Evolutionary conservation across 2,329 filamentous ascomycete species (phyloP), one percentile per base, ranked within the genome.

Genomic region (Sporothrix schenckii): DNA sequence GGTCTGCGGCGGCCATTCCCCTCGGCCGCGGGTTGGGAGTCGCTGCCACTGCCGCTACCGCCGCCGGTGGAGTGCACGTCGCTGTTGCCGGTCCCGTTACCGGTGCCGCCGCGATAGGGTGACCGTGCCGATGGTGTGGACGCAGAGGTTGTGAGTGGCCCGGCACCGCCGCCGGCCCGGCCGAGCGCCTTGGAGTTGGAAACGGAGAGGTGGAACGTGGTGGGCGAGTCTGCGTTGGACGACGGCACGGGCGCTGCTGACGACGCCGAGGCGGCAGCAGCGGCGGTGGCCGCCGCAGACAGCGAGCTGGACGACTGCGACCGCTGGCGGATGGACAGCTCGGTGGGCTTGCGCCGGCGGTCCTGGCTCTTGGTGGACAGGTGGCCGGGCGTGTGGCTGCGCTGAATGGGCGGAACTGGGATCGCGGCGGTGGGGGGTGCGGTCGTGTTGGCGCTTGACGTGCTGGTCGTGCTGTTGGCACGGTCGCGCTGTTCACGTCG

Each of bases 321-420:
- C 69, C 86, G 84, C 73, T 86, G 83, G 34, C 86, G 84, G 70
- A 86, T 81, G 60, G 85, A 80, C 50, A 85, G 78, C 69, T 88
- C 86, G 34, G 85, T 83, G 39, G 83, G 78, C 73, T 84, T 86
- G 67, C 82, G 81, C 71, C 83, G 82, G 72, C 81, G 81, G 69
- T 83, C 82, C 72, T 85, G 83, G 79, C 85, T 87, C 80, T 86
- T 88, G 74, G 85, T 84, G 14, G 88, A 80, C 53, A 89, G 82
- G 75, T 89, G 87, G 70, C 87, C 87, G 1, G 87, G 87, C 1
- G 87, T 89, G 77, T 89, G 87, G 76, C 84, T 88, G 74, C 87
- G 83, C 39, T 83, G 80, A 58, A 86, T 76, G 63, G 83, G 79
- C 72, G 78, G 68, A 24, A 65, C 39, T 69, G 76, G 79, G 72